Evolutionary conservation across 1,284 basidiomycete genomes (phyloP), one percentile per base, ranked within the genome.

Genomic region (Cryptococcus wingfieldii): DNA sequence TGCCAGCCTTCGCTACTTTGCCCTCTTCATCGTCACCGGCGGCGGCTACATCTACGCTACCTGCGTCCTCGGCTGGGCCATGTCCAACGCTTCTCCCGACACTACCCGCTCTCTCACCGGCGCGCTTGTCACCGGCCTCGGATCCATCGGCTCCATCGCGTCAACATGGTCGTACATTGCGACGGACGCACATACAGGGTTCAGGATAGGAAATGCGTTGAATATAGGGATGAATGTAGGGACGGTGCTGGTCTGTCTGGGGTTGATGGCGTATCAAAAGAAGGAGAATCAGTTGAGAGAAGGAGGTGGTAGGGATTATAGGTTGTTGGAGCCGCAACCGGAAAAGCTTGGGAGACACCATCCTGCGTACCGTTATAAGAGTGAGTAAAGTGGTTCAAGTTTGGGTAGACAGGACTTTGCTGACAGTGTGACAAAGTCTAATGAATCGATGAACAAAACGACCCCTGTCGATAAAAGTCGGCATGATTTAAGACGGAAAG

Each of bases 121-220:
- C 27, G 57, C 57, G 5, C 49, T 52, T n/a, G 53, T 55, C 7
- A 58, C 56, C 37, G 56, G 56, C 38, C 23, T 58, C 34, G 56
- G 56, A 2, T 55, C 48, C 25, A 27, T 53, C 34, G 60, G 48
- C 34, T 56, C 43, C 27, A 54, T 53, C 45, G 49, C 49, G 23
- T 58, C 60, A 10, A 66, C 62, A 18, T 66, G 64, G 64, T 62
- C 60, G 14, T 66, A 66, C 50, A 61, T 67, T 44, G 51, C 64
- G 25, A 59, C 55, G 6, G 61, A 62, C 47, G 61, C 59, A 8
- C 37, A 23, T 4, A 56, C 56, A 1, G 65, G 63, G 4, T 66
- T 64, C 59, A 48, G 53, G 25, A 60, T 61, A 12, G 65, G 65
- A 12, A 67, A 67, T 52, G 47, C 54, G 7, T 55, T 67, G 52